phyloP scores from a whole-genome alignment of 2,329 filamentous ascomycete genomes.

The Nothomitra cinnamomea region DNA sequence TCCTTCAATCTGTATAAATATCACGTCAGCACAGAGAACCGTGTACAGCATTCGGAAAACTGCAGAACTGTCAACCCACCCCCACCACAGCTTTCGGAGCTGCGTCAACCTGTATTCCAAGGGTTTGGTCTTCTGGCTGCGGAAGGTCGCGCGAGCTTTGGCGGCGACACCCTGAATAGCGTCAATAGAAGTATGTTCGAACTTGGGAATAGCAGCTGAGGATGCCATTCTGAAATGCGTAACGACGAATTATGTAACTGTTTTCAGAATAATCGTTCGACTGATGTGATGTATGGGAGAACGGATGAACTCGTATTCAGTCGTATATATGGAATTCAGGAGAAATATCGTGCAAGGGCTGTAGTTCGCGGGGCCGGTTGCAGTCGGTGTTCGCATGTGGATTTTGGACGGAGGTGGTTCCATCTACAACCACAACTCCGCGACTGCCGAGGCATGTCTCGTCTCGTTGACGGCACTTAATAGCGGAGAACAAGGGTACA shows the following conservation, averaged over 20 bases:
- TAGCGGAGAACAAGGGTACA: no score
- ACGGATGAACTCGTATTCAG: neutral
- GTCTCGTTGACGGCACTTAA: no score
- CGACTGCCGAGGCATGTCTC: no score
- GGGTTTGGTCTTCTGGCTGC: slow-evolving; percentile 63
- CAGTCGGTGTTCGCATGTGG: no score
- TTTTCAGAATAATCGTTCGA: neutral
- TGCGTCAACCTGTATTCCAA: slow-evolving; percentile 69
- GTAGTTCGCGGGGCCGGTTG: no score
- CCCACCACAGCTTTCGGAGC: slow-evolving; percentile 93
- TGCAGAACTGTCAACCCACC: slow-evolving; percentile 23
- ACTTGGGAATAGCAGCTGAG: slow-evolving; percentile 14
- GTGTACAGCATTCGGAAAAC: neutral
- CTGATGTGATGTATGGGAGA: neutral
- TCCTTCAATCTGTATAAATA: slow-evolving; percentile 42
- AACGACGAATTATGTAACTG: neutral
- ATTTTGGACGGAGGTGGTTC: no score
- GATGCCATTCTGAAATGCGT: neutral
- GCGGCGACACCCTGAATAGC: slow-evolving; percentile 45
- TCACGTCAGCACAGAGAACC: neutral
- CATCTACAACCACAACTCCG: no score
- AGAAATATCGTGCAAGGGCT: neutral
- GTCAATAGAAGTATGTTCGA: slow-evolving; percentile 47
- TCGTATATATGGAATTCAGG: neutral
- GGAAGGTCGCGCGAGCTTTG: slow-evolving; percentile 50